Evolutionary conservation across 225 moss, liverwort and hornwort genomes (phyloP), one percentile per base, ranked within the genome.

Genomic region (Asterella californica): DNA sequence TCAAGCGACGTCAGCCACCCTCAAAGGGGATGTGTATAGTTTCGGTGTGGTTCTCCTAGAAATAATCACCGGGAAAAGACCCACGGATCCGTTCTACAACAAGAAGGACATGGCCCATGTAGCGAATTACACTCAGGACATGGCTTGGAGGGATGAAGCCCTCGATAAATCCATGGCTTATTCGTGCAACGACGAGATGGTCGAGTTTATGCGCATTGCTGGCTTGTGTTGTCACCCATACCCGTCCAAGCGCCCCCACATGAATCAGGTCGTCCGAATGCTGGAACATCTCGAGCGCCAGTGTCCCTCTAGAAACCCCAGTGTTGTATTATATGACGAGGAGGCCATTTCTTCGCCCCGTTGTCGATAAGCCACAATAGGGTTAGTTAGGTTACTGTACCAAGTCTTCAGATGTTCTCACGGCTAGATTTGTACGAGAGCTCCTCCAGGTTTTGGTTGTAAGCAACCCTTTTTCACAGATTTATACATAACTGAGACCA

Each of bases 31-130:
- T 55, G 86, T 86, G 61, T 86, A 81, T 27, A 81, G 83, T 62
- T 86, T 86, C 49, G 86, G 86, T 46, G 83, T 86, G 21, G 83
- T 86, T 53, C 61, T 86, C n/a, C 32, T 86, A 60, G 86, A 86
- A 73, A 70, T 86, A 21, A 83, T 86, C 50, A 83, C 83, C 15
- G 83, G 86, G 5, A 77, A 78, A 30, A 81, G 83, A 79, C 86
- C 86, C 0, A 83, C 81, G 46, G 82, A 83, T 65, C 76, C 76
- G 15, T 80, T 83, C 74, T 85, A 76, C 79, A 82, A 47, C 36
- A 82, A 68, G 57, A 86, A 77, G 70, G 86, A 83, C 19, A 86
- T 83, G 83, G 72, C 83, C 33, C 86, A 80, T n/a, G 83, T 83
- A 52, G 80, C 73, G 6, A 79, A 45, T 36, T 86, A 80, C 80